phyloP scores from a whole-genome alignment of 441 rosid species.

The Rhodomyrtus psidioides region DNA sequence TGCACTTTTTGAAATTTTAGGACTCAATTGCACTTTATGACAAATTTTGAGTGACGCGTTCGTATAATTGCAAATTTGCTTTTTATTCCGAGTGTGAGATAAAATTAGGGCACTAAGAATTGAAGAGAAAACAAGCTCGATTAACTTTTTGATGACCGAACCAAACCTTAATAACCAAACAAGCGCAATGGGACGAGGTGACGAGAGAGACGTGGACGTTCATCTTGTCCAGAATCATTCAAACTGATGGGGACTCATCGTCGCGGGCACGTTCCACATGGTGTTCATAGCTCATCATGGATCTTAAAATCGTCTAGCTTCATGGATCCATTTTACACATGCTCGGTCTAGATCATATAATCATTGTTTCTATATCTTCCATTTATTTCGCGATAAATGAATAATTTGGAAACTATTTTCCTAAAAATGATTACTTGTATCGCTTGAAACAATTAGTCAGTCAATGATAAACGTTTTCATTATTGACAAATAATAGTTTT shows the following conservation, averaged over 20 bases:
- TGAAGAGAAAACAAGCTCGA: not conserved
- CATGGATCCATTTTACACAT: not conserved
- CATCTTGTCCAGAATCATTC: not conserved
- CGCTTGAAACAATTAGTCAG: too few species aligned
- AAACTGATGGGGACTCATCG: not conserved
- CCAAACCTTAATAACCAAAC: not conserved
- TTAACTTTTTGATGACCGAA: not conserved
- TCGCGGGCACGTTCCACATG: not conserved
- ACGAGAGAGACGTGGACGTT: not conserved
- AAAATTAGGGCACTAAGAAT: not conserved
- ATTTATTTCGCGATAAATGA: too few species aligned
- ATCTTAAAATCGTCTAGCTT: not conserved
- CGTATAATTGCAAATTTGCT: not conserved
- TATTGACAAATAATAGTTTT: too few species aligned
- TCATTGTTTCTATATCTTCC: not conserved
- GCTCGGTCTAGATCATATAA: not conserved
- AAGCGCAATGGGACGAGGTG: not conserved
- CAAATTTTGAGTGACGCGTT: not conserved
- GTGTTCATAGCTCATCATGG: not conserved
- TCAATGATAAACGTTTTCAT: too few species aligned
- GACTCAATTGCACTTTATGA: too few species aligned
- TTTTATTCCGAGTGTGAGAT: not conserved
- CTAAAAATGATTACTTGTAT: too few species aligned
- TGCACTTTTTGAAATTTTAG: too few species aligned
- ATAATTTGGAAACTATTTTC: too few species aligned